Base-by-base conservation (phyloP, 768 basidiomycete genomes). In the Leccinum fibrillosum region DNA sequence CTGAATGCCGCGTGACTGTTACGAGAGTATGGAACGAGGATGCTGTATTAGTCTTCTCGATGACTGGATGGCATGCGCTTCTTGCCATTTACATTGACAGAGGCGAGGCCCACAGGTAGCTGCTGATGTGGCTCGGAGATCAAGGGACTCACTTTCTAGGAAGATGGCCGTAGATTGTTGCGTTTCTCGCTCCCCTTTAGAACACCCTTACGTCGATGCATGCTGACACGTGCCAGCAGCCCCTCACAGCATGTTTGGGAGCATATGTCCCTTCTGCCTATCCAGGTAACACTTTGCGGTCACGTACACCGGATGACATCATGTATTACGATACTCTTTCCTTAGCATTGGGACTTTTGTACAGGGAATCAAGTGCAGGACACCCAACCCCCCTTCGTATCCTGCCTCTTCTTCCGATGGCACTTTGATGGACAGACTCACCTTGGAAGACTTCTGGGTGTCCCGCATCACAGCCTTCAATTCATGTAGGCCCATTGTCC, bases 381-480 rank as follows among this genome's bases (percentile, higher is more conserved):
- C 39, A 12, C 49, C 25, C 44, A 35, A 32, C 25, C 45, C 45
- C 53, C 45, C 30, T 13, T 47, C 10, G 15, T 15, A 26, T 34
- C 52, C 32, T 45, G n/a, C 5, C 17, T 32, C 19, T 6, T 42
- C 44, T 13, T 44, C 52, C 26, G 26, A 59, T 58, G 37, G 50
- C n/a, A 50, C n/a, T 50, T 39, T 37, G 32, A 62, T 62, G 61
- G 57, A 59, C 10, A 13, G 25, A 21, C 32, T 59, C 39, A 26
- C 54, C 21, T 26, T 25, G 30, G n/a, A 30, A 25, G 61, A 62
- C 28, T 55, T n/a, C n/a, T 54, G 57, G 61, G 57, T 55, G 21
- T 61, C 61, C 39, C 61, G 57, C 54, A 15, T 30, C 26, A 59
- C 51, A 6, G 54, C 57, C 32, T 55, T 55, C 26, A 59, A 62